A percentile compares a stretch with the other conserved stretches of the same genome.
Evolutionary conservation across 495 filamentous ascomycete genomes (phyloP).

Genomic region (Jackrogersella minutella): DNA sequence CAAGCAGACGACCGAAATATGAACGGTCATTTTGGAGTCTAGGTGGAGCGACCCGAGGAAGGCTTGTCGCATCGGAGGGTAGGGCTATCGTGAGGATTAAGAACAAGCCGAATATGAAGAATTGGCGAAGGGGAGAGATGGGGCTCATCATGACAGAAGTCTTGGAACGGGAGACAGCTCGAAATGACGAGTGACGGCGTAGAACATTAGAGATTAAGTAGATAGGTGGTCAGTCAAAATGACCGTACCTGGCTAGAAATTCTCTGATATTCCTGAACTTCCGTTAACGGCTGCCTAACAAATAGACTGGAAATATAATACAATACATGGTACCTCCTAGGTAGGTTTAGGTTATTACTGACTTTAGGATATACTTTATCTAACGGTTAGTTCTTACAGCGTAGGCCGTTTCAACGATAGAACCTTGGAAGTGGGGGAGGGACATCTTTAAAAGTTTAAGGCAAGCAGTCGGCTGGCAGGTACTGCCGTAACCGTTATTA

Average conservation of each 20-base stretch:
- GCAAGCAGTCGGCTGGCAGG: slow-evolving; percentile 9
- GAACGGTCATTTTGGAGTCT: slow-evolving; percentile 15
- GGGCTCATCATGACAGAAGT: slow-evolving; percentile 16
- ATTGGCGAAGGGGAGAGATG: slow-evolving; percentile 8
- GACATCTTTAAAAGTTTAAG: not conserved
- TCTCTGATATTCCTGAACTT: not conserved
- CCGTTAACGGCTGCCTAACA: not conserved
- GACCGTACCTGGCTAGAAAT: not conserved
- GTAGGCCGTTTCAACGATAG: slow-evolving; percentile 4
- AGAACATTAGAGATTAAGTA: slow-evolving; percentile 9
- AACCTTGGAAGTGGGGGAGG: slow-evolving; percentile 18
- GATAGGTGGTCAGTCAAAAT: not conserved
- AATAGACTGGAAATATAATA: not conserved
- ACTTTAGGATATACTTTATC: slow-evolving; percentile 7
- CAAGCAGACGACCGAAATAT: slow-evolving; percentile 39
- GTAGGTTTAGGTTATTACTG: not conserved
- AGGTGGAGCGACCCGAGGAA: slow-evolving; percentile 12
- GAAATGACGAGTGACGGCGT: slow-evolving; percentile 13
- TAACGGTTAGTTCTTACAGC: slow-evolving; percentile 9
- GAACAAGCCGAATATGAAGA: slow-evolving; percentile 9
- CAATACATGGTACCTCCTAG: not conserved
- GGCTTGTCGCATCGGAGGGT: slow-evolving; percentile 18
- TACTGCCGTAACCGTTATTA: no score
- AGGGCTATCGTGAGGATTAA: slow-evolving; percentile 8
- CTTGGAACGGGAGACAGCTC: not conserved